Evolutionary conservation across 345 rosid genomes (phyloP).

Genomic region (Erodium maritimum): DNA sequence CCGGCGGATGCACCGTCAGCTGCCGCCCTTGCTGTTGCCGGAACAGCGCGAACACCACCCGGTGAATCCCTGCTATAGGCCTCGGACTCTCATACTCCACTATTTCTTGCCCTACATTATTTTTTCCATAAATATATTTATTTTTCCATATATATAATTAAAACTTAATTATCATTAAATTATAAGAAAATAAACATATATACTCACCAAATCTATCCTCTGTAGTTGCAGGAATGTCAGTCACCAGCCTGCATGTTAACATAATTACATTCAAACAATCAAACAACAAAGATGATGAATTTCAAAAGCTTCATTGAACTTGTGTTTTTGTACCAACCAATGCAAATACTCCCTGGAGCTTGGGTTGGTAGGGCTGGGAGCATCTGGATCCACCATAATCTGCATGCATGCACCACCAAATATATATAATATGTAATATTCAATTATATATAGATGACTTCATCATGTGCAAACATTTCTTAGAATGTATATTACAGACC

Average conservation of each 20-base stretch:
- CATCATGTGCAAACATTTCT: too few relatives aligned
- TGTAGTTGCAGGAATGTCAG: constrained; percentile 65
- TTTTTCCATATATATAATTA: neutral
- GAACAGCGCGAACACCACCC: constrained; percentile 51
- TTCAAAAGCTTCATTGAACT: too few relatives aligned
- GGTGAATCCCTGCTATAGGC: constrained; percentile 65
- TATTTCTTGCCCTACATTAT: constrained; percentile 59
- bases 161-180: too few relatives aligned
- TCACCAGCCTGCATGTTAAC: constrained; percentile 44
- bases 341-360: constrained; percentile 48
- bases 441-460: too few relatives aligned
- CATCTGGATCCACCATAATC: constrained; percentile 74
- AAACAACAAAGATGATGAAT: too few relatives aligned
- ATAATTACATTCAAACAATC: neutral
- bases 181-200: too few relatives aligned
- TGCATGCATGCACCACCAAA: constrained; percentile 8
- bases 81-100: constrained; percentile 69
- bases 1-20: constrained; percentile 75
- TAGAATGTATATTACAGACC: too few relatives aligned
- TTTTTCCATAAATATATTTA: neutral
- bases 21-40: constrained; percentile 47
- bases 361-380: constrained; percentile 67
- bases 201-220: constrained; percentile 42
- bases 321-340: constrained; percentile 21
- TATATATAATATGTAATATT: too few relatives aligned